These are phyloP conservation scores for Trichoderma sp. DNA, from an alignment of 2,329 filamentous ascomycete species.

Conservation along the genomic window DNA sequence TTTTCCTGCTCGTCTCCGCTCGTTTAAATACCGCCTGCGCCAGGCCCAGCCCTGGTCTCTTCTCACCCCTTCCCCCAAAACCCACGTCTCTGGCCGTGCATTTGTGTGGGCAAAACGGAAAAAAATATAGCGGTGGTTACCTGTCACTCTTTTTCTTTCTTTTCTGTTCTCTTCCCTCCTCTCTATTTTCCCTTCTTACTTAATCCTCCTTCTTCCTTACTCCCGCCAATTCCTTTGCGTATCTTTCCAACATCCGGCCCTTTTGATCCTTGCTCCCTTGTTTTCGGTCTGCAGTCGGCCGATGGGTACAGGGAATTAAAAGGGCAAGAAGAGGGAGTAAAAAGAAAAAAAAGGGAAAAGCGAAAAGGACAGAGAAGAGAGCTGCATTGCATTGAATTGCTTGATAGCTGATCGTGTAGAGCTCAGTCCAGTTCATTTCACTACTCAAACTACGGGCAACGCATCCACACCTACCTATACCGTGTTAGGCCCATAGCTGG, in stretches of 20 bases:
- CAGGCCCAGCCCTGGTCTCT: slow-evolving; percentile 22
- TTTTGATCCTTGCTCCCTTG: background rate
- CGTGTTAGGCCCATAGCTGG: background rate
- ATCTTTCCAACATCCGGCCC: background rate
- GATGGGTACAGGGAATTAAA: background rate
- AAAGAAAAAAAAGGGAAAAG: background rate
- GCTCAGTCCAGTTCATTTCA: background rate
- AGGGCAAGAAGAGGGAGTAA: background rate
- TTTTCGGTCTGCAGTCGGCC: background rate
- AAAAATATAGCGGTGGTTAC: background rate
- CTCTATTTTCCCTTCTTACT: background rate
- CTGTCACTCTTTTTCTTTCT: slow-evolving; percentile 17
- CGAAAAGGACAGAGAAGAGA: background rate
- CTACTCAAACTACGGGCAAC: background rate
- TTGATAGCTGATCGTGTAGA: slow-evolving; percentile 4
- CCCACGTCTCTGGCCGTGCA: slow-evolving; percentile 23
- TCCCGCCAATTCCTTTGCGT: background rate
- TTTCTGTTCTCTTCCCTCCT: background rate
- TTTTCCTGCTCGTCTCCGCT: slow-evolving; percentile 8
- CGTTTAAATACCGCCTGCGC: slow-evolving; percentile 33
- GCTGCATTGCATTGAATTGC: background rate
- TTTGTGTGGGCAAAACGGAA: slow-evolving; percentile 6
- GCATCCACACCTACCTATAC: background rate
- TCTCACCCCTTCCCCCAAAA: slow-evolving; percentile 28
- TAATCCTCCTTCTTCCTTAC: background rate